phyloP scores from a whole-genome alignment of 1,284 basidiomycete genomes.

The Chalciporus sp. region DNA sequence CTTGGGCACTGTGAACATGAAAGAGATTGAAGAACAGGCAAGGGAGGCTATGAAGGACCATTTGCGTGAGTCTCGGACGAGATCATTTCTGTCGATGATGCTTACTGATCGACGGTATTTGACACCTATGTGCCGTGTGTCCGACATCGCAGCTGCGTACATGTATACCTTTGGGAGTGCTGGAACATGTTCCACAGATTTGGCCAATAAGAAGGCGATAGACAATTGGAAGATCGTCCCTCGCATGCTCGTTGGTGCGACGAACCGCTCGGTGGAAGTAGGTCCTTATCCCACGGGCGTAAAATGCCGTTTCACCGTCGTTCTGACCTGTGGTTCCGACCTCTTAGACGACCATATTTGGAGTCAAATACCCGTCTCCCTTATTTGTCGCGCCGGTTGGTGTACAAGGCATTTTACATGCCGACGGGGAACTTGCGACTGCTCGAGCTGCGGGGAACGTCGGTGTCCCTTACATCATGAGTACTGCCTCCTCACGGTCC shows the following conservation, averaged over 20 bases:
- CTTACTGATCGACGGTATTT: neutral
- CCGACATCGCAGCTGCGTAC: conserved; percentile 42
- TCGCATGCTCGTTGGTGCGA: conserved; percentile 58
- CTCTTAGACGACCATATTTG: conserved; percentile 49
- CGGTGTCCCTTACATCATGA: conserved; percentile 57
- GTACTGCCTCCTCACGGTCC: conserved; percentile 54
- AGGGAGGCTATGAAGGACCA: conserved; percentile 48
- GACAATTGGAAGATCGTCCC: conserved; percentile 56
- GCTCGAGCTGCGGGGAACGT: conserved; percentile 55
- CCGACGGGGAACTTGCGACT: conserved; percentile 56
- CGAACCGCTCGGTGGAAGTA: conserved; percentile 48
- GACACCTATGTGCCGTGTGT: too few species aligned
- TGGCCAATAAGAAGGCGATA: conserved; percentile 44
- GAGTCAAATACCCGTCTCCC: conserved; percentile 49
- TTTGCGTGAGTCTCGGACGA: conserved; percentile 35
- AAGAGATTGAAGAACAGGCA: conserved; percentile 55
- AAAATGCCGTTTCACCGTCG: too few species aligned
- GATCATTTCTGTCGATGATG: neutral
- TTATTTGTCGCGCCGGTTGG: conserved; percentile 59
- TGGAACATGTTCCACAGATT: conserved; percentile 45
- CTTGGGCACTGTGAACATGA: conserved; percentile 51
- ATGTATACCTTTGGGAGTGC: conserved; percentile 53
- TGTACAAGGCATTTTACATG: conserved; percentile 57
- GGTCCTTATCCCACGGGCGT: neutral
- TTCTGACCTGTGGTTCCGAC: neutral